Evolutionary conservation across 331 rosid genomes (phyloP).

Genomic region (Pyrus hybrid): DNA sequence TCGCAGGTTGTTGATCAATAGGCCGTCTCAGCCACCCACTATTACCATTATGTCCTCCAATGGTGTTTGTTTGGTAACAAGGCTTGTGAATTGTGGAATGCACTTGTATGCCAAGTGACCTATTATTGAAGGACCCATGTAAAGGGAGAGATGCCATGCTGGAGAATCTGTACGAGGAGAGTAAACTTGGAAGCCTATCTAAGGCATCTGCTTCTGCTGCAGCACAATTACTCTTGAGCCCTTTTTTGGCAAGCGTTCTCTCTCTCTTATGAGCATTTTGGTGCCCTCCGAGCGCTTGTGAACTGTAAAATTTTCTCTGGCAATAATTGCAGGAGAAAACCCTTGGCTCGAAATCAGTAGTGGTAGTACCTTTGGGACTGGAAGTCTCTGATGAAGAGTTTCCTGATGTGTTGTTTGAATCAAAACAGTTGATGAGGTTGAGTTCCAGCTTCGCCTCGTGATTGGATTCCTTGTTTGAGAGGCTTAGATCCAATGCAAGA

Average conservation of each 20-base stretch:
- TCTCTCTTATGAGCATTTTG: constrained; percentile 91
- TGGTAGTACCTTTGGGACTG: not conserved
- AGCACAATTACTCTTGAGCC: constrained; percentile 17
- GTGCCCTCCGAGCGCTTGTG: constrained; percentile 97
- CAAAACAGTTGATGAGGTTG: constrained; percentile 62
- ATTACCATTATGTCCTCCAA: constrained; percentile 14
- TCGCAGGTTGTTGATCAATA: constrained; percentile 49
- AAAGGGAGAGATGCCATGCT: constrained; percentile 83
- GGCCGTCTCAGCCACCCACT: constrained; percentile 35
- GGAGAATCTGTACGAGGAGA: constrained; percentile 26
- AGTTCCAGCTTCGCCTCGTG: constrained; percentile 46
- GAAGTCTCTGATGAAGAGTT: constrained; percentile 23
- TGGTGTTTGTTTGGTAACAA: constrained; percentile 13
- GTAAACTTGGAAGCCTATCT: constrained; percentile 7
- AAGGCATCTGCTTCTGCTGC: constrained; percentile 17
- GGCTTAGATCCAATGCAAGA: constrained; percentile 55
- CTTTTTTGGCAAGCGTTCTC: constrained; percentile 62
- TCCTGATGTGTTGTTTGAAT: constrained; percentile 19
- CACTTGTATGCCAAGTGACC: constrained; percentile 63
- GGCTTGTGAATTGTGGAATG: constrained; percentile 77
- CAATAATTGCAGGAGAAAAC: constrained; percentile 90
- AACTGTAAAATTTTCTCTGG: constrained; percentile 73
- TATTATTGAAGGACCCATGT: constrained; percentile 60
- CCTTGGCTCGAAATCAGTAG: constrained; percentile 32
- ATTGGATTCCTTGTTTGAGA: constrained; percentile 40